phyloP scores from a whole-genome alignment of 371 early-diverging fungal species.

The Apophysomyces elegans region DNA sequence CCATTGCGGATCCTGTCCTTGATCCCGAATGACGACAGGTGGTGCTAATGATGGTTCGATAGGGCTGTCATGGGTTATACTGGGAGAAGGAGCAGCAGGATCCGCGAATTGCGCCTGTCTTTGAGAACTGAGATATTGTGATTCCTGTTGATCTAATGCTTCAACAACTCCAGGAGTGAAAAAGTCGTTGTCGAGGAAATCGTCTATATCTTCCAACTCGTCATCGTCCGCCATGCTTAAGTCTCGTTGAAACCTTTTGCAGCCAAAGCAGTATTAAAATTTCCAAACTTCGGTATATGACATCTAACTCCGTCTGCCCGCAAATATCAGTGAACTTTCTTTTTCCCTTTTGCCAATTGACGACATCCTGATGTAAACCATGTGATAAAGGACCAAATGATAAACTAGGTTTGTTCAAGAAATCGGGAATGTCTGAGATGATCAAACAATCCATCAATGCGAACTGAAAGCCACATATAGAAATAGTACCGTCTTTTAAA shows the following conservation, averaged over 20 bases:
- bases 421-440: too few relatives aligned
- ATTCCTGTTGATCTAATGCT: slow-evolving; percentile 15
- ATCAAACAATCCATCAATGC: too few relatives aligned
- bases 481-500: too few relatives aligned
- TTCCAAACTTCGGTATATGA: neutral
- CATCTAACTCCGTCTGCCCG: neutral
- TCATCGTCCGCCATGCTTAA: slow-evolving; percentile 1
- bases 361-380: too few relatives aligned
- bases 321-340: too few relatives aligned
- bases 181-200: slow-evolving; percentile 15
- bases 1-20: neutral
- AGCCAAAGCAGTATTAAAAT: neutral
- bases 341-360: too few relatives aligned
- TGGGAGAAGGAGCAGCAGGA: neutral
- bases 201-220: slow-evolving; percentile 4
- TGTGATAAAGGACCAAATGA: too few relatives aligned
- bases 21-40: slow-evolving; percentile 9
- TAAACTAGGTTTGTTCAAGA: too few relatives aligned
- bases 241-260: neutral
- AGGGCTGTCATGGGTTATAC: neutral
- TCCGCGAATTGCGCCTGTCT: neutral
- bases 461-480: too few relatives aligned
- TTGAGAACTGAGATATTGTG: slow-evolving; percentile 14
- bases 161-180: slow-evolving; percentile 10
- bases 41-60: neutral